These are phyloP conservation scores for Botrytis cinerea DNA, from an alignment of 2,329 filamentous ascomycete species.

Conservation along the genomic window DNA sequence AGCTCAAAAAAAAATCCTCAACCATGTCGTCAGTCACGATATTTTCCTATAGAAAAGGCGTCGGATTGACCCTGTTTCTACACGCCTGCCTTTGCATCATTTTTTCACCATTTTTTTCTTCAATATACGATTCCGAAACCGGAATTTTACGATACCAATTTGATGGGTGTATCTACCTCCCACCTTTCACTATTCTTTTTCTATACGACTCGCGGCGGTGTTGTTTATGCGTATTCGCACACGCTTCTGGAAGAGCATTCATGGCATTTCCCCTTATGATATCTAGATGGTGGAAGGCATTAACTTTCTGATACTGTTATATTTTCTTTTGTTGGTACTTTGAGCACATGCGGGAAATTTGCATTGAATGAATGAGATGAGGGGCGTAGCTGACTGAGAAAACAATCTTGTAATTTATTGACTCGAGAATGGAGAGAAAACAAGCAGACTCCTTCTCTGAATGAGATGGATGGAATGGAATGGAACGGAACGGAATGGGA, in stretches of 20 bases:
- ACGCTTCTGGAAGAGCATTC: slow-evolving; percentile 20
- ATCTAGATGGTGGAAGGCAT: slow-evolving; percentile 14
- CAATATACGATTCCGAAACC: slow-evolving; percentile 13
- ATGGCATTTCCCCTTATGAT: slow-evolving; percentile 26
- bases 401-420: slow-evolving; percentile 23
- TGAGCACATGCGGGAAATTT: background rate
- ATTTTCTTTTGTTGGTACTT: slow-evolving; percentile 12
- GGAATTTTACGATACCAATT: slow-evolving; percentile 22
- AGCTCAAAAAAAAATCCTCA: background rate
- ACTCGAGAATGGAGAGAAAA: background rate
- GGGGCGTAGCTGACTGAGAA: background rate
- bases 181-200: background rate
- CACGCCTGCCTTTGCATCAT: slow-evolving; percentile 3
- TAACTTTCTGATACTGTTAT: background rate
- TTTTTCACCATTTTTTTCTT: background rate
- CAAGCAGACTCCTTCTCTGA: background rate
- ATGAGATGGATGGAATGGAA: background rate
- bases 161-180: slow-evolving; percentile 1
- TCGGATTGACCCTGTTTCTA: slow-evolving; percentile 5
- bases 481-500: background rate
- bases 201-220: slow-evolving; percentile 4
- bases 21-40: background rate
- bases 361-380: slow-evolving; percentile 1
- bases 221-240: background rate
- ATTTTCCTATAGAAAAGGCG: slow-evolving; percentile 12